Evolutionary conservation across 1,284 basidiomycete species (phyloP), one percentile per base, ranked within the genome.

Genomic region (Ceratobasidium sp.): DNA sequence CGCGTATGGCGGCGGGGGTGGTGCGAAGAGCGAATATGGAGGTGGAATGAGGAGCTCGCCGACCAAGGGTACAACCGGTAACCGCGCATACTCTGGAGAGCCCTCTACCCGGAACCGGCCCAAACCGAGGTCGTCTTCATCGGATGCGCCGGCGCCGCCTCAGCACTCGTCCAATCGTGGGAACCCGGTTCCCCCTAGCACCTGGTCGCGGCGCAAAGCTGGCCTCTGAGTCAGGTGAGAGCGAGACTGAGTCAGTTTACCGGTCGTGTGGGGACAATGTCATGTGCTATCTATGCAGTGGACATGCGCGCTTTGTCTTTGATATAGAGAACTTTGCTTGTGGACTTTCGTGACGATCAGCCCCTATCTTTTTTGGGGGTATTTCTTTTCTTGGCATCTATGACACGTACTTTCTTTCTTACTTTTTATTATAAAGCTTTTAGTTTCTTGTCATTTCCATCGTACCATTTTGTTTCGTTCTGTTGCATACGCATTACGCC

Each of bases 21-120:
- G 67, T 16, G 84, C 87, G 9, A 83, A 84, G 74, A 92, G 90
- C 77, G 87, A 85, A 64, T 91, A 91, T 76, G 91, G 90, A 28
- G 61, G 46, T 43, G 58, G 54, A 43, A 66, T 72, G 38, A 70
- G 66, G 52, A 38, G 64, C 13, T 63, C 54, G 46, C 64, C 63
- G 30, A 61, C 38, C 61, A 46, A 50, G 71, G 44, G 23, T 14
- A 14, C 43, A 61, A 66, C 61, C 32, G 41, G 54, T 78, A 46
- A 77, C 44, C 35, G 35, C 4, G 35, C 35, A 38, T 38, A 38
- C 35, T 38, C 35, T 11, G 35, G 35, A 38, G 35, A 38, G 35
- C 4, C 35, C 35, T 50, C 41, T 44, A 32, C 76, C 0, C 79
- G 78, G 3, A 77, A 78, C 35, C 79, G 89, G 74, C 80, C 83